phyloP scores from a whole-genome alignment of 2,329 filamentous ascomycete species.

The Epichloe elymi region DNA sequence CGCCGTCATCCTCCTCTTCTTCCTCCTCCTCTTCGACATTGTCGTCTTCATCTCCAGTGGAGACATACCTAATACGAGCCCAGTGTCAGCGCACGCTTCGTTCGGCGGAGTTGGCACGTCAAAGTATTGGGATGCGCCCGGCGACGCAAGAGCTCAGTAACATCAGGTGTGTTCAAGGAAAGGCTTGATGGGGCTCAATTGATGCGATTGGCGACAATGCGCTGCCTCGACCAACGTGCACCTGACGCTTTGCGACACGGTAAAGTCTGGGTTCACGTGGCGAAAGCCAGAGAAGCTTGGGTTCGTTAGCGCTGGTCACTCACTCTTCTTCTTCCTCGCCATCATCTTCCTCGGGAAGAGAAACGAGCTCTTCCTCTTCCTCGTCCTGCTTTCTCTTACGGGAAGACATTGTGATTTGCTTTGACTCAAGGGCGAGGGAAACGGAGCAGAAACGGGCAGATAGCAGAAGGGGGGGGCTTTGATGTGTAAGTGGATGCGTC shows the following conservation, averaged over 20 bases:
- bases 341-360: conserved; percentile 37
- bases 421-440: neutral
- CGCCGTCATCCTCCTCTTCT: conserved; percentile 21
- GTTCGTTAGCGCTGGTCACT: conserved; percentile 14
- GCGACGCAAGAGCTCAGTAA: neutral
- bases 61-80: conserved; percentile 20
- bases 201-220: neutral
- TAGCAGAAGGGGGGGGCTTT: neutral
- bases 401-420: conserved; percentile 27
- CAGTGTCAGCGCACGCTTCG: neutral
- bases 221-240: neutral
- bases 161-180: too few species aligned
- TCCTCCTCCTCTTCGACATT: conserved; percentile 26
- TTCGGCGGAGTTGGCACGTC: neutral
- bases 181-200: too few species aligned
- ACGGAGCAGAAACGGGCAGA: neutral
- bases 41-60: conserved; percentile 27
- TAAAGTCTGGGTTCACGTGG: too few species aligned
- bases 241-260: neutral
- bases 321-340: conserved; percentile 43
- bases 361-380: conserved; percentile 41
- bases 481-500: conserved; percentile 5
- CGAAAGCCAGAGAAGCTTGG: neutral
- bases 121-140: neutral
- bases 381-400: conserved; percentile 49